These are phyloP conservation scores for Tuber melanosporum DNA, from an alignment of 495 filamentous ascomycete genomes.

Conservation along the genomic window DNA sequence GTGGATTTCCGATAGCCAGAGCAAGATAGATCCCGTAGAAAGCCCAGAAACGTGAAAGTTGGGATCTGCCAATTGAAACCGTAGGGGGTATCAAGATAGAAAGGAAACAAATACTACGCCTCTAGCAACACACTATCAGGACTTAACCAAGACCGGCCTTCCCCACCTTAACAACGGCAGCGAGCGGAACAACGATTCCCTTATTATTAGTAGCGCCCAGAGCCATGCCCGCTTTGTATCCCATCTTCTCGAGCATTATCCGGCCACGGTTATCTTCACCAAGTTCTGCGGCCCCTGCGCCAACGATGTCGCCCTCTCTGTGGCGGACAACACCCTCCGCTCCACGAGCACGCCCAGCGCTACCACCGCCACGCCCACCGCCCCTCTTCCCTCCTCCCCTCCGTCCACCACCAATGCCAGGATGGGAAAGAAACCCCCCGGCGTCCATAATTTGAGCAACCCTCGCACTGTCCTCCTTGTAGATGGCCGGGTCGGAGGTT, in stretches of 20 bases:
- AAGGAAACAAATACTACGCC: background rate
- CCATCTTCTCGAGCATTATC: slow-evolving; percentile 94
- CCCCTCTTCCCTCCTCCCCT: slow-evolving; percentile 10
- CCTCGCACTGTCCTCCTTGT: slow-evolving; percentile 28
- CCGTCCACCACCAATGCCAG: slow-evolving; percentile 29
- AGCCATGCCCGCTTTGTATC: slow-evolving; percentile 81
- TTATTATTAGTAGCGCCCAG: slow-evolving; percentile 79
- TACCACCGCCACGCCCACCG: slow-evolving; percentile 7
- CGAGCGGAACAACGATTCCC: slow-evolving; percentile 78
- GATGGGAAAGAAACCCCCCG: slow-evolving; percentile 47
- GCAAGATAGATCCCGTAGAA: background rate
- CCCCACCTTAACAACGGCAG: slow-evolving; percentile 78
- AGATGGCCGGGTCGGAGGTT: slow-evolving; percentile 54
- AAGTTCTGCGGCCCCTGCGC: slow-evolving; percentile 74
- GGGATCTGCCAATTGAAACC: background rate
- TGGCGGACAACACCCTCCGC: slow-evolving; percentile 50
- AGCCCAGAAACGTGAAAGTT: background rate
- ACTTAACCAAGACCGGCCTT: slow-evolving; percentile 77
- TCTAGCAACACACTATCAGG: background rate
- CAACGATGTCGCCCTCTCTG: slow-evolving; percentile 84
- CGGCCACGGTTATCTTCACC: slow-evolving; percentile 76
- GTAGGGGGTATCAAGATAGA: background rate
- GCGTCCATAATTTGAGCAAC: slow-evolving; percentile 45
- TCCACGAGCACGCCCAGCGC: slow-evolving; percentile 27
- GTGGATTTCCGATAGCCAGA: background rate